Evolutionary conservation across 148 eudicot genomes (phyloP).

Genomic region (Vaccinium darrowii): DNA sequence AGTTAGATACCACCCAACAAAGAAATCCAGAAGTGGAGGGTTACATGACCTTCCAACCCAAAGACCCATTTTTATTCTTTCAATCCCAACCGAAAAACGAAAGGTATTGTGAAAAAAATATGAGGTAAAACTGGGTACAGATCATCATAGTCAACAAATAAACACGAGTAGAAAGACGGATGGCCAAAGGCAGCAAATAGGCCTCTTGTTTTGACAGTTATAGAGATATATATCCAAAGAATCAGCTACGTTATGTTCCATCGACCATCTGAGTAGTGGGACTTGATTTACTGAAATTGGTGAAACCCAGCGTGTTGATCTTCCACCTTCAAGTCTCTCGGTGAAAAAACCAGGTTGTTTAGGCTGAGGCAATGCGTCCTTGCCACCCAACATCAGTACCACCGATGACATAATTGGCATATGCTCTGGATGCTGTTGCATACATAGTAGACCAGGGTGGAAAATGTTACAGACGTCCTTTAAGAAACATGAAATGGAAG

Average conservation of each 20-base stretch:
- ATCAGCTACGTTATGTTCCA: background rate
- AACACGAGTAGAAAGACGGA: background rate
- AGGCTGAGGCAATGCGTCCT: constrained; percentile 13
- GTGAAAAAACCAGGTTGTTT: constrained; percentile 23
- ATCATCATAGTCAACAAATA: too few species aligned
- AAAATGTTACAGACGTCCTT: too few species aligned
- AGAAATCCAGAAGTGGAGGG: too few species aligned
- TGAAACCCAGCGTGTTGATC: background rate
- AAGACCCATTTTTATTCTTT: too few species aligned
- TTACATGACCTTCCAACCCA: too few species aligned
- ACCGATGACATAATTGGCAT: constrained; percentile 16
- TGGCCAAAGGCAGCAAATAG: background rate
- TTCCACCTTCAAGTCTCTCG: background rate
- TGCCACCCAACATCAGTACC: background rate
- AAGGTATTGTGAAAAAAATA: too few species aligned
- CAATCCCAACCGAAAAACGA: too few species aligned
- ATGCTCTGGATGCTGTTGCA: constrained; percentile 12
- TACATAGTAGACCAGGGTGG: background rate
- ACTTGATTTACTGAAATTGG: background rate
- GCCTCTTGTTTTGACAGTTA: too few species aligned
- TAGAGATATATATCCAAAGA: background rate
- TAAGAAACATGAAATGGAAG: background rate
- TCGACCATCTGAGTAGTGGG: background rate
- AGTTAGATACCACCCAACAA: too few species aligned
- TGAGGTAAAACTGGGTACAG: background rate